Evolutionary conservation across 2,329 filamentous ascomycete genomes (phyloP), one percentile per base, ranked within the genome.

Genomic region (Domatiomyces catenatus): DNA sequence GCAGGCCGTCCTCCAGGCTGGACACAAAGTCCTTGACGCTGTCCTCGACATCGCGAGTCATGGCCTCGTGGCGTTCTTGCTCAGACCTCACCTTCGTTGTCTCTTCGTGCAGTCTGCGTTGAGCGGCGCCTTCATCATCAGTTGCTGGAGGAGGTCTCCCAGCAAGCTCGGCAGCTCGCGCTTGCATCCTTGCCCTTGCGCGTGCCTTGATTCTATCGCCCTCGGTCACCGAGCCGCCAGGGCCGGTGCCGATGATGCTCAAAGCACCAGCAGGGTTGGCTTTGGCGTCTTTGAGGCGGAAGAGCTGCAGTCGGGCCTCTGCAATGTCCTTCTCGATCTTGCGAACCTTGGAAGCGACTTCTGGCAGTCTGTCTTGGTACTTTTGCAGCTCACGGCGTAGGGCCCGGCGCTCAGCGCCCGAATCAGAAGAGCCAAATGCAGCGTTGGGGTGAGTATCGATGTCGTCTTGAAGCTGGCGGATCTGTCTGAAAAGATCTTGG

Each of bases 101-200:
- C 68, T 98, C 90, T 59, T 93, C 85, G 65, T 96, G 92, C 15
- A 96, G 68, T 32, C 92, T 80, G 68, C 87, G 85, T 46, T 88
- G 81, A 2, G 86, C 86, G 56, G 85, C 86, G 22, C 77, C 75
- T 56, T 89, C 83, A 57, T 93, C 86, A 53, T 82, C 77, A 45
- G 71, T 72, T 39, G 86, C 80, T 46, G 81, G 73, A 44, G 83
- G 71, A 63, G 89, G 88, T 66, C 83, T 87, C 51, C 92, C 92
- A 19, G 88, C 87, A 56, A 98, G 71, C 17, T 92, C 90, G 50
- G 92, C 92, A 58, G 92, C 89, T 53, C 92, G 84, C 62, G 94
- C 89, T 69, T 96, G 90, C 92, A 98, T 98, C 81, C 95, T 94
- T 42, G 90, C 90, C 69, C 89, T 94, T 28, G 92, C 90, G 59